Percentiles rank a stretch among this genome's conserved stretches.
Evolutionary conservation across 2,329 filamentous ascomycete genomes (phyloP).

Genomic region (Penicillium crustosum): DNA sequence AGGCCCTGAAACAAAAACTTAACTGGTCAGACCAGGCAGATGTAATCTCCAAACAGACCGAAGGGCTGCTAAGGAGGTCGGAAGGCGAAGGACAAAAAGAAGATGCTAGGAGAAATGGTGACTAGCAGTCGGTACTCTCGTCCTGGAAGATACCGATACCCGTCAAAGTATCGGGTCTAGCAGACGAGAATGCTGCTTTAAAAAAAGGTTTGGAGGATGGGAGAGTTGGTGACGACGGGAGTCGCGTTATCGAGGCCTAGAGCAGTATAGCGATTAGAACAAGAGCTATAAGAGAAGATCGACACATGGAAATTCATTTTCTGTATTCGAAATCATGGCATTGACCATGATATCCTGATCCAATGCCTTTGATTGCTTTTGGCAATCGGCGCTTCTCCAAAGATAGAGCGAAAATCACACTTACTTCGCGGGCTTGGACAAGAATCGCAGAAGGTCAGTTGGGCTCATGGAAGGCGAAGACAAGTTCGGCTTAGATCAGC

Average conservation of each 20-base stretch:
- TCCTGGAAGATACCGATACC: slow-evolving; percentile 80
- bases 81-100: slow-evolving; percentile 72
- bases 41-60: slow-evolving; percentile 58
- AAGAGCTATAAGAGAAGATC: neutral
- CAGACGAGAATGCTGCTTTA: slow-evolving; percentile 68
- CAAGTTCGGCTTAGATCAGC: slow-evolving; percentile 35
- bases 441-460: slow-evolving; percentile 85
- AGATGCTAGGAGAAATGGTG: slow-evolving; percentile 87
- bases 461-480: slow-evolving; percentile 75
- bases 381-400: neutral
- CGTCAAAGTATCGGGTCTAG: slow-evolving; percentile 78
- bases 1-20: slow-evolving; percentile 77
- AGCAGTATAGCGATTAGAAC: slow-evolving; percentile 20
- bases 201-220: slow-evolving; percentile 20
- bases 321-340: neutral
- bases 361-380: neutral
- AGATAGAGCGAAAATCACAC: slow-evolving; percentile 37
- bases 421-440: slow-evolving; percentile 92
- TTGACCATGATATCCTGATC: slow-evolving; percentile 2
- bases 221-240: slow-evolving; percentile 22
- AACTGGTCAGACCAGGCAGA: slow-evolving; percentile 80
- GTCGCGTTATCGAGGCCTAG: slow-evolving; percentile 65
- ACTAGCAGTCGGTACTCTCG: slow-evolving; percentile 61
- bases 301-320: neutral
- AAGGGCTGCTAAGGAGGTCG: slow-evolving; percentile 79